Conservation (phyloP, 371 early-diverging fungal species). For the Gilbertella persicaria region DNA sequence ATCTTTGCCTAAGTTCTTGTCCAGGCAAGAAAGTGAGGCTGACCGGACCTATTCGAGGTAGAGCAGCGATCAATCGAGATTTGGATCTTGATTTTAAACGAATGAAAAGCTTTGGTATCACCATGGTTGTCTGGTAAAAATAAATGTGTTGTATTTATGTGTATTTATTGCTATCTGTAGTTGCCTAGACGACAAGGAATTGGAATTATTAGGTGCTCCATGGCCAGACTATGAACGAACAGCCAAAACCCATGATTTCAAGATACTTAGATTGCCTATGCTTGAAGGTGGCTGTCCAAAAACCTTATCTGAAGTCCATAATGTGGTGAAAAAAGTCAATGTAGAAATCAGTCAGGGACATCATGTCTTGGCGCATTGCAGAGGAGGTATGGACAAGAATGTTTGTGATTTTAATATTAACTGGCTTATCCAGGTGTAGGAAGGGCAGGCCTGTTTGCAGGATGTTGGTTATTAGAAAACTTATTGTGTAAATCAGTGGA, state of each 20-base stretch:
- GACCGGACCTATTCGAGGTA: constrained; percentile 74
- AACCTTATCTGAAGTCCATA: constrained; percentile 60
- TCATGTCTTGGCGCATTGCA: constrained; percentile 75
- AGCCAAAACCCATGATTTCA: constrained; percentile 58
- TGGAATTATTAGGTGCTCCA: constrained; percentile 71
- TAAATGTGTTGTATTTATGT: not conserved
- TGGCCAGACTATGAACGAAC: constrained; percentile 63
- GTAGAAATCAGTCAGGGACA: constrained; percentile 49
- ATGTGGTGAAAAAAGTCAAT: constrained; percentile 57
- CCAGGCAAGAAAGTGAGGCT: constrained; percentile 85
- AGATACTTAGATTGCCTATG: constrained; percentile 68
- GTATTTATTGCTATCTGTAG: constrained; percentile 38
- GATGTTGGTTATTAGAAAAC: constrained; percentile 70
- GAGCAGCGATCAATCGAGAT: constrained; percentile 76
- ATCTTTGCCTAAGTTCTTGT: constrained; percentile 75
- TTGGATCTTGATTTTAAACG: constrained; percentile 72
- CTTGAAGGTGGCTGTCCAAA: constrained; percentile 75
- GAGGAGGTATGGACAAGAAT: constrained; percentile 61
- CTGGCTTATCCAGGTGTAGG: constrained; percentile 60
- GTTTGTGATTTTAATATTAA: not conserved
- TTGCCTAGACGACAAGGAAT: constrained; percentile 72
- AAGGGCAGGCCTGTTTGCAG: constrained; percentile 76
- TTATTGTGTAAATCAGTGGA: constrained; percentile 52
- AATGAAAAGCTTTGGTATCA: constrained; percentile 61
- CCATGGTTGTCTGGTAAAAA: constrained; percentile 71